These are phyloP conservation scores for Aristolochia fimbriata DNA, from an alignment of 164 flowering plant genomes.

Conservation along the genomic window DNA sequence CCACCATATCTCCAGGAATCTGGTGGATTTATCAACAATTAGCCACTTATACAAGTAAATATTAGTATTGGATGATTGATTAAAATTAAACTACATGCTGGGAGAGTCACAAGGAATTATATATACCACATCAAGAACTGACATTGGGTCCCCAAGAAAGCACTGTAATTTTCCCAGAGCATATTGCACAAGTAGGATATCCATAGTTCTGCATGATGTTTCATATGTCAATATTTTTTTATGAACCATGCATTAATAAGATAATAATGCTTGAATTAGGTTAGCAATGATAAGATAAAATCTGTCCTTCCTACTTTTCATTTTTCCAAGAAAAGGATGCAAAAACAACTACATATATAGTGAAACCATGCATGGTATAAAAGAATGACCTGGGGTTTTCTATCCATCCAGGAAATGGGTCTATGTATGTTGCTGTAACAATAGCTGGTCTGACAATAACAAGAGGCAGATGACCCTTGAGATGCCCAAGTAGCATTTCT, in stretches of 20 bases:
- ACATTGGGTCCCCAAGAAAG: background rate
- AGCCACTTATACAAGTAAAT: too few species aligned
- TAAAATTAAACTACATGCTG: too few species aligned
- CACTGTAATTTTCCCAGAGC: background rate
- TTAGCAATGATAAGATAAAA: background rate
- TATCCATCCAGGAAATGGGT: constrained; percentile 46
- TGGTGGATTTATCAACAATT: constrained; percentile 20
- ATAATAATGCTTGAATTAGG: too few species aligned
- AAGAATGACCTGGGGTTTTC: constrained; percentile 34
- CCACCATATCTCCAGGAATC: constrained; percentile 93
- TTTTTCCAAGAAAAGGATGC: too few species aligned
- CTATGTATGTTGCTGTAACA: constrained; percentile 27
- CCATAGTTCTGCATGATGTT: background rate
- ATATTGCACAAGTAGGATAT: background rate
- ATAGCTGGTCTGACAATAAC: constrained; percentile 33
- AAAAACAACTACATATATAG: too few species aligned
- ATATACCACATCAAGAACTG: constrained; percentile 1
- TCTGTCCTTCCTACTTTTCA: background rate
- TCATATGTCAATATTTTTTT: too few species aligned
- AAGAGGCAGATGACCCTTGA: constrained; percentile 19
- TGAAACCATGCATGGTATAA: too few species aligned
- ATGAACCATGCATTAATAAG: too few species aligned
- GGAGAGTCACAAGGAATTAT: background rate
- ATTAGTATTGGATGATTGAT: too few species aligned
- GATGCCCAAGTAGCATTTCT: constrained; percentile 30